Evolutionary conservation across 2,329 filamentous ascomycete genomes (phyloP).

Genomic region (Aspergillus versicolor): DNA sequence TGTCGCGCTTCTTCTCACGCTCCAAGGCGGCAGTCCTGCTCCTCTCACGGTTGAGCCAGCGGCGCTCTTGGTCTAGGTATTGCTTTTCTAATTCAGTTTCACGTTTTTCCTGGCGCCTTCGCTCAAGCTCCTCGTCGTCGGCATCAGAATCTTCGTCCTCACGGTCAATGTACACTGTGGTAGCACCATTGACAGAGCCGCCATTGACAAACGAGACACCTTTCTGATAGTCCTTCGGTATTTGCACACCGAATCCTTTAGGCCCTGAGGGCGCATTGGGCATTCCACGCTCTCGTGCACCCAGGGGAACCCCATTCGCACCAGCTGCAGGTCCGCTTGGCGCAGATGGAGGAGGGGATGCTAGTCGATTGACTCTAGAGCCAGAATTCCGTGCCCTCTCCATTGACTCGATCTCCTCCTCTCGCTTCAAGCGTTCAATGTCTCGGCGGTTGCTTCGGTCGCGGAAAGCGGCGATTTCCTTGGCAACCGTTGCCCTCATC

Average conservation of each 20-base stretch:
- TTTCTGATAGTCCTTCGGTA: constrained; percentile 71
- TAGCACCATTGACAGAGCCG: constrained; percentile 62
- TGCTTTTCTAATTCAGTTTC: constrained; percentile 74
- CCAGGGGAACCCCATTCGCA: constrained; percentile 74
- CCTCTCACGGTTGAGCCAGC: constrained; percentile 87
- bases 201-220: constrained; percentile 83
- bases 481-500: constrained; percentile 91
- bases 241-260: constrained; percentile 61
- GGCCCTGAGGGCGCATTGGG: constrained; percentile 74
- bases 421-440: constrained; percentile 78
- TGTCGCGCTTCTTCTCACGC: constrained; percentile 77
- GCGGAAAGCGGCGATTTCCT: constrained; percentile 90
- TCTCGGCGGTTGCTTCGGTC: constrained; percentile 88
- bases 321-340: constrained; percentile 62
- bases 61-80: constrained; percentile 80
- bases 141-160: constrained; percentile 88
- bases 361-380: constrained; percentile 63
- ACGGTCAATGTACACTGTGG: constrained; percentile 53
- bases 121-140: constrained; percentile 81
- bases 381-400: constrained; percentile 73
- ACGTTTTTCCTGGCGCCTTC: constrained; percentile 67
- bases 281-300: constrained; percentile 66
- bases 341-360: constrained; percentile 66
- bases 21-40: constrained; percentile 81
- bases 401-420: constrained; percentile 88